Evolutionary conservation across 257 asterid species (phyloP), one percentile per base, ranked within the genome.

Genomic region (Fraxinus anomala): DNA sequence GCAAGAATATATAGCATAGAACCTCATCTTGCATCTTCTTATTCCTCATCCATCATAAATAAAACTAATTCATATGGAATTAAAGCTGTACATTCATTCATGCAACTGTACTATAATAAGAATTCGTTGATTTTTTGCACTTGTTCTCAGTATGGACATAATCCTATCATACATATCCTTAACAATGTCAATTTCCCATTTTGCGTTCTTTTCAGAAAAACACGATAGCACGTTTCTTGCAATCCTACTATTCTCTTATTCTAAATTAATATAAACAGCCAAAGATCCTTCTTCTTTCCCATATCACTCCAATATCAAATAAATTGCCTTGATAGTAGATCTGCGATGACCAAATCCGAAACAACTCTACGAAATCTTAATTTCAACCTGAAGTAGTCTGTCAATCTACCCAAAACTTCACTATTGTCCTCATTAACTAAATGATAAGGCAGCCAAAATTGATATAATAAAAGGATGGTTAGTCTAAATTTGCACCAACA

Each of bases 391-490:
- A 63, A 63, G 34, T 63, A 8, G 69, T 24, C 16, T 63, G 34
- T 63, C 14, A 63, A 63, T 63, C 33, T 63, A 2, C 33, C 68
- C 33, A 24, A 63, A 23, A 19, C 31, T 23, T 24, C 69, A 54
- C 63, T 19, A 21, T 56, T n/a, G 7, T n/a, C 66, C 26, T 56
- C 26, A 56, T 2, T n/a, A 56, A 56, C 16, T 44, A 44, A 44
- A 44, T 44, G 54, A 44, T 14, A 44, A 54, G 73, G 73, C 59
- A 68, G 61, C 19, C 73, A 63, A 28, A 36, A 72, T 23, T 56
- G 65, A 74, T 13, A 74, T 37, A 14, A n/a, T 31, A 68, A 74
- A 40, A 12, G 14, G 47, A 8, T 37, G 13, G 12, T 6, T 51
- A 34, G 59, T 24, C 56, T 47, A 42, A 28, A 70, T 33, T 47